A percentile compares a stretch with the other conserved stretches of the same genome.
These are phyloP conservation scores for Fusarium odoratissimum DNA, from an alignment of 2,329 filamentous ascomycete species.

Conservation along the genomic window DNA sequence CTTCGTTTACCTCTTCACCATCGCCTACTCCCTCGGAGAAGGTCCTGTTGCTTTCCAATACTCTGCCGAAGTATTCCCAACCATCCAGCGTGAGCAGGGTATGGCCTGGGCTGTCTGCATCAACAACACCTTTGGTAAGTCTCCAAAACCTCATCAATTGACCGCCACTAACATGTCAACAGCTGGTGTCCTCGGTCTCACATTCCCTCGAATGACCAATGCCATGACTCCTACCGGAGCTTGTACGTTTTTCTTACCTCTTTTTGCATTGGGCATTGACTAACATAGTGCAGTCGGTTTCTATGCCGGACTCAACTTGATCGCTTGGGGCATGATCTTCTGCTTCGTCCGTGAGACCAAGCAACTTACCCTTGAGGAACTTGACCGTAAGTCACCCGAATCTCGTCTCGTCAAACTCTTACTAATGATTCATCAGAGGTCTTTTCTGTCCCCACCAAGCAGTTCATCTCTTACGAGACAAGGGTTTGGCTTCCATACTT, in stretches of 20 bases:
- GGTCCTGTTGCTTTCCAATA: constrained; percentile 54
- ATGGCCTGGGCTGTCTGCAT: constrained; percentile 55
- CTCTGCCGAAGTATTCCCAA: constrained; percentile 54
- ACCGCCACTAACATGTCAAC: background rate
- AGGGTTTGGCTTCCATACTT: constrained; percentile 52
- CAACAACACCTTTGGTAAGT: constrained; percentile 48
- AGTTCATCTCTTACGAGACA: constrained; percentile 49
- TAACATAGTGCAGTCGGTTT: constrained; percentile 48
- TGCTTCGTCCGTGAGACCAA: constrained; percentile 63
- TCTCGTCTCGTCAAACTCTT: accelerated
- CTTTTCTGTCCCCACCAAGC: constrained; percentile 50
- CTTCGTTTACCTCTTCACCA: constrained; percentile 53
- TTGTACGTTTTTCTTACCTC: constrained; percentile 23
- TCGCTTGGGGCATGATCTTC: constrained; percentile 61
- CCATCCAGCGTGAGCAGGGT: constrained; percentile 53
- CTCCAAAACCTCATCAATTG: accelerated
- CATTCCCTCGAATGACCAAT: constrained; percentile 49
- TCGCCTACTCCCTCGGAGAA: constrained; percentile 51
- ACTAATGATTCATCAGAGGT: background rate
- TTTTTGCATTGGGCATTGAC: accelerated
- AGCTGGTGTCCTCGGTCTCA: constrained; percentile 47
- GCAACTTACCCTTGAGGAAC: constrained; percentile 62
- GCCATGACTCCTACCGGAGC: constrained; percentile 50
- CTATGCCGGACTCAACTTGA: constrained; percentile 60
- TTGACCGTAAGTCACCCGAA: constrained; percentile 48